Conservation (phyloP, 2,329 filamentous ascomycete genomes). For the Canariomyces notabilis region DNA sequence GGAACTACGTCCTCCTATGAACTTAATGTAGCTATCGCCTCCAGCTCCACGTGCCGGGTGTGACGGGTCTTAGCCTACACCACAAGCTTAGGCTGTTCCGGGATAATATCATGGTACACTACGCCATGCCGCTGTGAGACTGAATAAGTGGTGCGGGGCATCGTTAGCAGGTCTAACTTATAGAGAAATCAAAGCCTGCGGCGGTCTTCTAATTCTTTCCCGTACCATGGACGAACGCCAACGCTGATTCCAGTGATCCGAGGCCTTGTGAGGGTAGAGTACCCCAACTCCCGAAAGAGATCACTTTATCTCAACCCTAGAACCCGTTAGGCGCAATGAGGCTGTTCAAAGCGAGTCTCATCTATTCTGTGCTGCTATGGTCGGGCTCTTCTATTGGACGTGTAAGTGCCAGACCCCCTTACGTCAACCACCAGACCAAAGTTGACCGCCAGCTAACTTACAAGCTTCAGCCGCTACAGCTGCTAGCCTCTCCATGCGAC, state of each 20-base stretch:
- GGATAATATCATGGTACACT: neutral
- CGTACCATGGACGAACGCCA: too few relatives aligned
- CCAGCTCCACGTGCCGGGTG: neutral
- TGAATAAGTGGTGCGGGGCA: neutral
- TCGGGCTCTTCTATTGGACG: neutral
- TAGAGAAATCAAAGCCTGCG: neutral
- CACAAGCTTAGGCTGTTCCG: neutral
- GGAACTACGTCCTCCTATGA: too few relatives aligned
- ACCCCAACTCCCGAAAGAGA: neutral
- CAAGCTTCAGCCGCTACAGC: neutral
- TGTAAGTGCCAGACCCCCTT: neutral
- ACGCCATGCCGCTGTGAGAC: neutral
- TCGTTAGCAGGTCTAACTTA: neutral
- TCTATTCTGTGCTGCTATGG: neutral
- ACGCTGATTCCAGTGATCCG: too few relatives aligned
- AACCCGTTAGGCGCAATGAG: neutral
- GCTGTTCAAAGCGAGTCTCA: neutral
- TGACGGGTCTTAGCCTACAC: neutral
- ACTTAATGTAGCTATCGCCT: too few relatives aligned
- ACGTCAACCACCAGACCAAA: neutral
- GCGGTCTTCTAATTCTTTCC: too few relatives aligned
- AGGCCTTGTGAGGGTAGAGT: neutral
- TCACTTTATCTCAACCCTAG: neutral
- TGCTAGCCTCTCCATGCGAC: neutral
- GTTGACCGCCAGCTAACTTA: neutral